Conservation (phyloP, 2,329 filamentous ascomycete species). For the Fusarium stilboides region DNA sequence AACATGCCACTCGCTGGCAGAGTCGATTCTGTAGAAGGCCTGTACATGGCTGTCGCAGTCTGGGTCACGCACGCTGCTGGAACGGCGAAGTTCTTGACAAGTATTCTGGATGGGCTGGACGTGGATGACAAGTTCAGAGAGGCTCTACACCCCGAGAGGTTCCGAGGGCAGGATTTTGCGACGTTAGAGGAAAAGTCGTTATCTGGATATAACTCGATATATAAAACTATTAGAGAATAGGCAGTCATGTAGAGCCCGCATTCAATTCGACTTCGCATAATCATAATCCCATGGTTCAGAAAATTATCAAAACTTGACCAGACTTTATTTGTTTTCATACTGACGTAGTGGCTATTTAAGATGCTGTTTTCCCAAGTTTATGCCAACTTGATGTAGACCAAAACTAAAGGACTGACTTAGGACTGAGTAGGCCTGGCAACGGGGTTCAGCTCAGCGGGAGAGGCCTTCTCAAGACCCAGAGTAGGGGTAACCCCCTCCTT, state of each 20-base stretch:
- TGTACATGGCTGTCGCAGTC: conserved; percentile 42
- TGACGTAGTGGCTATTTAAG: no score
- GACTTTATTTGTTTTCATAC: no score
- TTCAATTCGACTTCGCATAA: no score
- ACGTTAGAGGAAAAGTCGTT: conserved; percentile 39
- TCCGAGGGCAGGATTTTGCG: conserved; percentile 24
- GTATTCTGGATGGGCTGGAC: conserved; percentile 22
- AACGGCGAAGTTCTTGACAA: conserved; percentile 34
- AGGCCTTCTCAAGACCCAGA: conserved; percentile 10
- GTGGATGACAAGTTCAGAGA: conserved; percentile 20
- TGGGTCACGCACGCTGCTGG: conserved; percentile 47
- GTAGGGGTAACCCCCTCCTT: neutral
- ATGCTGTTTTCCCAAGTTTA: neutral
- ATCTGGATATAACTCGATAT: conserved; percentile 44
- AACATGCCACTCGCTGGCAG: conserved; percentile 46
- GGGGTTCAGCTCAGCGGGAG: conserved; percentile 15
- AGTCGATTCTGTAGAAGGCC: conserved; percentile 5
- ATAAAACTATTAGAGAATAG: conserved; percentile 38
- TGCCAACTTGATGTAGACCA: neutral
- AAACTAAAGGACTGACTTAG: neutral
- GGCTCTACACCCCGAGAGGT: conserved; percentile 41
- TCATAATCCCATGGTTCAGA: no score
- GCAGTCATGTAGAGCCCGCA: neutral
- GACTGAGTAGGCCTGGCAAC: neutral
- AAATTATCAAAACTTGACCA: no score